Percentiles rank a stretch among this genome's conserved stretches.
Conservation (phyloP, 176 grass and related monocot species). For the Musa itinerans region DNA sequence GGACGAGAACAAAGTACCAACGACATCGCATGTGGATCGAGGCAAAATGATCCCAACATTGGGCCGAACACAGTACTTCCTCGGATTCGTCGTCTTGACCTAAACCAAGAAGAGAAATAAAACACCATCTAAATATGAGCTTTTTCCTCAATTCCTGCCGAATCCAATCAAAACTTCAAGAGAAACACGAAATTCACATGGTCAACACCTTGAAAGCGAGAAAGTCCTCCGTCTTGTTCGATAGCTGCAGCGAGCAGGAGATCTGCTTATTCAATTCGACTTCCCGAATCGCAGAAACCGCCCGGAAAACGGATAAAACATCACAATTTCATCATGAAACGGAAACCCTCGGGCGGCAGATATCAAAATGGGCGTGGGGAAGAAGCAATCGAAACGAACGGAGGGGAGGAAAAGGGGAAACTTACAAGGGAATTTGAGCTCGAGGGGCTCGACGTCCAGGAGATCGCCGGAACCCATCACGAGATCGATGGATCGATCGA, state of each 20-base stretch:
- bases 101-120: slow-evolving; percentile 19
- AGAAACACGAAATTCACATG: background rate
- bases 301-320: slow-evolving; percentile 1
- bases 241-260: slow-evolving; percentile 72
- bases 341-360: background rate
- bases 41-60: slow-evolving; percentile 59
- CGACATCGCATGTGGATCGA: slow-evolving; percentile 54
- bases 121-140: background rate
- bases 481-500: background rate
- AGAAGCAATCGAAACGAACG: slow-evolving; percentile 14
- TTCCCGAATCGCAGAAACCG: slow-evolving; percentile 23
- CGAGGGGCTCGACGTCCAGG: slow-evolving; percentile 49
- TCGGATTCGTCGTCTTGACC: slow-evolving; percentile 86
- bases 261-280: slow-evolving; percentile 84
- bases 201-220: slow-evolving; percentile 65
- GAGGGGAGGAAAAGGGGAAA: background rate
- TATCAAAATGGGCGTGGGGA: background rate
- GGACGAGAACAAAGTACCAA: slow-evolving; percentile 34
- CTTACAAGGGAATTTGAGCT: slow-evolving; percentile 40
- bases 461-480: slow-evolving; percentile 38
- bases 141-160: background rate
- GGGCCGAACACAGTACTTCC: slow-evolving; percentile 65
- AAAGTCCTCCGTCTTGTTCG: slow-evolving; percentile 48
- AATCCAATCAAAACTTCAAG: background rate
- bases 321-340: background rate